Percentiles rank a stretch among this genome's conserved stretches.
Conservation (phyloP, 1,284 basidiomycete genomes). For the Sporisorium sorghi region DNA sequence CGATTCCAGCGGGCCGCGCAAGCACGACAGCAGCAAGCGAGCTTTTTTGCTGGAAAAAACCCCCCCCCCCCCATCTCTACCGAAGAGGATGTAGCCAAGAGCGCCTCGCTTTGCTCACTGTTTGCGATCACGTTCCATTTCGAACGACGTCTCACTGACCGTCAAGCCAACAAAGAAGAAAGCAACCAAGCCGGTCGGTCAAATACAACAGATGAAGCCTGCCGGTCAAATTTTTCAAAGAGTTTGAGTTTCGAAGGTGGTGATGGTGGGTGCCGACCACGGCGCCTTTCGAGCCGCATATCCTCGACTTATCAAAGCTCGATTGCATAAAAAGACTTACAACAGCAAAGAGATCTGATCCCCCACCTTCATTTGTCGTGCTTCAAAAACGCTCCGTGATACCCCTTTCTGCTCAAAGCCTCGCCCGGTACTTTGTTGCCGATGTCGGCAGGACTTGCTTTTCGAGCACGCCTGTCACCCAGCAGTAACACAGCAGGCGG, state of each 20-base stretch:
- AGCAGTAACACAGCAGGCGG: no score
- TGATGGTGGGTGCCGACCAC: neutral
- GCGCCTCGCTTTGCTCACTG: no score
- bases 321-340: no score
- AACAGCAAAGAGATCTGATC: conserved; percentile 4
- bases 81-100: no score
- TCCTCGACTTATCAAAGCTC: neutral
- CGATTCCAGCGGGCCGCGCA: conserved; percentile 11
- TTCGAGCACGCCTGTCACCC: no score
- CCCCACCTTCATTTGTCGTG: conserved; percentile 10
- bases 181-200: no score
- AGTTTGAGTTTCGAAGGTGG: neutral
- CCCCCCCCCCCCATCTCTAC: no score
- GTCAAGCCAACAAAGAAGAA: no score
- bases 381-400: no score
- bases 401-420: neutral
- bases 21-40: neutral
- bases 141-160: no score
- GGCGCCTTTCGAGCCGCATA: neutral
- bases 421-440: neutral
- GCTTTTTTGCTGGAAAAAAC: no score
- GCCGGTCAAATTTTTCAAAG: neutral
- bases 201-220: neutral
- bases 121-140: no score
- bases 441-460: neutral